Evolutionary conservation across 2,329 filamentous ascomycete genomes (phyloP).

Genomic region (Colletotrichum melonis): DNA sequence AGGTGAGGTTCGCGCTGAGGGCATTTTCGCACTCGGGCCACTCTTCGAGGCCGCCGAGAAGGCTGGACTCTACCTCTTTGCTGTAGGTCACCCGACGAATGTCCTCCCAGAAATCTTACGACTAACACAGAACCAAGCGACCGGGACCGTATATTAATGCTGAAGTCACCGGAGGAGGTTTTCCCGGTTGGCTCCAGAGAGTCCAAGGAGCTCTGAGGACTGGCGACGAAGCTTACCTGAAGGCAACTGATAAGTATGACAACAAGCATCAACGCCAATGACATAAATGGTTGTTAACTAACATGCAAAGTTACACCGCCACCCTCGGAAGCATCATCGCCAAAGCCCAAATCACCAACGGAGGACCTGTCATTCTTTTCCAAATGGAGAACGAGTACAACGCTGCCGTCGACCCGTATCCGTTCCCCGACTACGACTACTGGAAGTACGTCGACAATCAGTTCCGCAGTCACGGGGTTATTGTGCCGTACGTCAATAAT

Average conservation of each 20-base stretch:
- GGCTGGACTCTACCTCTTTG: slow-evolving; percentile 77
- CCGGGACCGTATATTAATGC: slow-evolving; percentile 79
- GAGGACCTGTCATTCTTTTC: slow-evolving; percentile 76
- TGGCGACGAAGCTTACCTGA: slow-evolving; percentile 64
- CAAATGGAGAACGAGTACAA: slow-evolving; percentile 79
- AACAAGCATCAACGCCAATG: background rate
- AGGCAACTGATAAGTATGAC: slow-evolving; percentile 68
- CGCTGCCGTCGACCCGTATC: slow-evolving; percentile 46
- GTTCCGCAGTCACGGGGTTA: slow-evolving; percentile 70
- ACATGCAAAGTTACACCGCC: slow-evolving; percentile 60
- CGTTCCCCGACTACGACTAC: slow-evolving; percentile 72
- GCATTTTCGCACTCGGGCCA: slow-evolving; percentile 74
- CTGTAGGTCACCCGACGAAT: slow-evolving; percentile 42
- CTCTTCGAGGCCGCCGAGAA: slow-evolving; percentile 76
- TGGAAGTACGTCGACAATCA: slow-evolving; percentile 75
- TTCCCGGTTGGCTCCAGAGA: slow-evolving; percentile 78
- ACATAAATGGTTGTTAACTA: background rate
- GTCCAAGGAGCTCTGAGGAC: slow-evolving; percentile 69
- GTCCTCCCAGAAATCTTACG: too few species aligned
- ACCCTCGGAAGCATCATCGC: slow-evolving; percentile 71
- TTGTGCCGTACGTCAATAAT: slow-evolving; percentile 77
- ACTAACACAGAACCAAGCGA: slow-evolving; percentile 39
- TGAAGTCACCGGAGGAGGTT: slow-evolving; percentile 75
- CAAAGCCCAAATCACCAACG: slow-evolving; percentile 78
- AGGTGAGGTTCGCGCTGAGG: slow-evolving; percentile 73